Conservation (phyloP, 768 basidiomycete species). For the Lactarius psammicola region DNA sequence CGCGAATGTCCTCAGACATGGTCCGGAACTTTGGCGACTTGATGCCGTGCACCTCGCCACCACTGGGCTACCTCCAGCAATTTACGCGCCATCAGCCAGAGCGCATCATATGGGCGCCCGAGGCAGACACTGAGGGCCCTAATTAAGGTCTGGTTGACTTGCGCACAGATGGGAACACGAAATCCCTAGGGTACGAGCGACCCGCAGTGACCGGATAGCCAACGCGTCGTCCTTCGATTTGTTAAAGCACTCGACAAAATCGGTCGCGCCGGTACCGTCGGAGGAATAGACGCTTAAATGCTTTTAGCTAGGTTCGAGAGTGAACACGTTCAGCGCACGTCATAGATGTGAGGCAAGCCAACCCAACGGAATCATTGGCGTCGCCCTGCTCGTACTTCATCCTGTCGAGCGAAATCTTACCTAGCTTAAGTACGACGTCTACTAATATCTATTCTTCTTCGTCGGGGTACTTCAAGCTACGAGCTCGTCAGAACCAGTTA, state of each 20-base stretch:
- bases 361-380: constrained; percentile 18
- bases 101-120: constrained; percentile 32
- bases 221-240: constrained; percentile 35
- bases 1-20: constrained; percentile 3
- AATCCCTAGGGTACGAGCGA: constrained; percentile 30
- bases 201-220: constrained; percentile 32
- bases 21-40: constrained; percentile 24
- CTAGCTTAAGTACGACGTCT: constrained; percentile 41
- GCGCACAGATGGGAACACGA: constrained; percentile 33
- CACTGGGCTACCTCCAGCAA: constrained; percentile 27
- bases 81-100: background rate
- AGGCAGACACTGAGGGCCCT: constrained; percentile 33
- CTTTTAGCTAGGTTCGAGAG: background rate
- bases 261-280: constrained; percentile 13
- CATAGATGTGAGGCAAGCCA: background rate
- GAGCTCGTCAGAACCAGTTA: background rate
- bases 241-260: constrained; percentile 30
- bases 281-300: too few species aligned
- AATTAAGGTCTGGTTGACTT: constrained; percentile 36
- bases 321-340: too few species aligned
- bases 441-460: constrained; percentile 35
- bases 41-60: constrained; percentile 33
- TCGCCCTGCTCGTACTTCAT: constrained; percentile 44
- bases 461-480: constrained; percentile 36
- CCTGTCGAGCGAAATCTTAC: constrained; percentile 40